Evolutionary conservation across 257 asterid genomes (phyloP).

Genomic region (Solanum bulbocastanum): DNA sequence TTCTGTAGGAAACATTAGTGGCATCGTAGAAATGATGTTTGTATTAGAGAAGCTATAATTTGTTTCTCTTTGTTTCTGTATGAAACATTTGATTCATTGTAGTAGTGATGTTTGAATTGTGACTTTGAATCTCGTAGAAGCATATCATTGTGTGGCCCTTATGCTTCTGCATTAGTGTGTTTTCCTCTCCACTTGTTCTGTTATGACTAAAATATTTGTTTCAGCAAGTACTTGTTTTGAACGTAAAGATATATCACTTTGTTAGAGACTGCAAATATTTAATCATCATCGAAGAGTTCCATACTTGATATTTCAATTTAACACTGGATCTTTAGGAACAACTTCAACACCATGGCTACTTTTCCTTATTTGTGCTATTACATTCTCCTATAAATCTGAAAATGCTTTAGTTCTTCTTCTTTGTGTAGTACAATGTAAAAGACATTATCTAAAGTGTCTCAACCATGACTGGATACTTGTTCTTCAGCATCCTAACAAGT

Average conservation of each 20-base stretch:
- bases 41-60: neutral
- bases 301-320: neutral
- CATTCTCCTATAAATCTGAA: neutral
- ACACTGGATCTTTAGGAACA: neutral
- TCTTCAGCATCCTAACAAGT: slow-evolving; percentile 75
- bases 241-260: neutral
- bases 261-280: neutral
- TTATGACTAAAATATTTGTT: neutral
- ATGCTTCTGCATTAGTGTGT: neutral
- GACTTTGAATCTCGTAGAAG: neutral
- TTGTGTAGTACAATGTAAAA: neutral
- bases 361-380: neutral
- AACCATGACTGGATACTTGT: slow-evolving; percentile 63
- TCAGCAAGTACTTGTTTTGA: neutral
- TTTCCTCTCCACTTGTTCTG: neutral
- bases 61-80: neutral
- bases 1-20: neutral
- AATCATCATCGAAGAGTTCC: neutral
- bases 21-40: neutral
- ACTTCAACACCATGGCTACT: neutral
- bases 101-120: neutral
- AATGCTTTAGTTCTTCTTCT: neutral
- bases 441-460: slow-evolving; percentile 32
- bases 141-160: neutral
- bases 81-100: neutral